Evolutionary conservation across 208 protist genomes (phyloP).

Genomic region (Crithidia acanthocephali): DNA sequence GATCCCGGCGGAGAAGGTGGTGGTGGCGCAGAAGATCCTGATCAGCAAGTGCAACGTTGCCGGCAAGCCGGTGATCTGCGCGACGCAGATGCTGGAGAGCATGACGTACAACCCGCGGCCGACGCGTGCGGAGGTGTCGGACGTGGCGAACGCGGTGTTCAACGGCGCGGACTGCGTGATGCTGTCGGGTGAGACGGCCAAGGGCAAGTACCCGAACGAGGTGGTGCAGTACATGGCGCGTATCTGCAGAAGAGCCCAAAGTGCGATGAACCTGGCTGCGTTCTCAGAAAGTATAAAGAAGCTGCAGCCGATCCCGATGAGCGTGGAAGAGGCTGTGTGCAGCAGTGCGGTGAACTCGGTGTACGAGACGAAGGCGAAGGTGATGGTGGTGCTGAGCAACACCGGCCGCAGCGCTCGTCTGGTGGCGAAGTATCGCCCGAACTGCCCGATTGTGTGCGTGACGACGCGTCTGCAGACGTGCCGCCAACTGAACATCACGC

Average conservation of each 20-base stretch:
- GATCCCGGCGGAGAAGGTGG: slow-evolving; percentile 98
- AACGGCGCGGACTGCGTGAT: slow-evolving; percentile 99
- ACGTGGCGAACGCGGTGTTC: slow-evolving; percentile 98
- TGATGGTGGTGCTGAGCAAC: slow-evolving; percentile 94
- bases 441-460: slow-evolving; percentile 94
- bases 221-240: slow-evolving; percentile 96
- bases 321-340: slow-evolving; percentile 93
- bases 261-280: slow-evolving; percentile 73
- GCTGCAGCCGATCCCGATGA: slow-evolving; percentile 82
- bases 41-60: slow-evolving; percentile 98
- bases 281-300: slow-evolving; percentile 89
- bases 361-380: slow-evolving; percentile 89
- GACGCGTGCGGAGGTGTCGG: slow-evolving; percentile 98
- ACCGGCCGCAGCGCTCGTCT: slow-evolving; percentile 93
- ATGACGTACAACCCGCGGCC: slow-evolving; percentile 97
- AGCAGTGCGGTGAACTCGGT: slow-evolving; percentile 95
- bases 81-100: slow-evolving; percentile 99
- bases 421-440: slow-evolving; percentile 97
- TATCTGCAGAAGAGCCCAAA: slow-evolving; percentile 92
- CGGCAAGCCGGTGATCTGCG: slow-evolving; percentile 99
- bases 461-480: slow-evolving; percentile 87
- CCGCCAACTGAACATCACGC: slow-evolving; percentile 86
- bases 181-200: slow-evolving; percentile 99
- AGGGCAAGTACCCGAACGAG: slow-evolving; percentile 96
- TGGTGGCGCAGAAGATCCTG: slow-evolving; percentile 99